These are phyloP conservation scores for Crucihimalaya himalaica DNA, from an alignment of 345 rosid genomes.

Conservation along the genomic window DNA sequence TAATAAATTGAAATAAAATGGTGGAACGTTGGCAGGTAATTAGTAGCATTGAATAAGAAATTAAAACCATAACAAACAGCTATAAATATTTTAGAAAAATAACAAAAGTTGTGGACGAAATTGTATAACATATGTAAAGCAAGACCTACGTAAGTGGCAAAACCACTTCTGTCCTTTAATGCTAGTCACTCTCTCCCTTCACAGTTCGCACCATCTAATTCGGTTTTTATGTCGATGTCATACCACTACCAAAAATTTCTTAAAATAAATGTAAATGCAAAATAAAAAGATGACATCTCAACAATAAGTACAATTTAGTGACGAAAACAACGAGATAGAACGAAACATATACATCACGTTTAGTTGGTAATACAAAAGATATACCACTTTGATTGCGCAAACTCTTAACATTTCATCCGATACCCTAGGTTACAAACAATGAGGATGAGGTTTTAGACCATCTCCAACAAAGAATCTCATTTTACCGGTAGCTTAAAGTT, in stretches of 20 bases:
- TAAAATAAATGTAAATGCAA: not conserved
- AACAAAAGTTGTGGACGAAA: conserved; percentile 7
- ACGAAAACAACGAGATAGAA: not conserved
- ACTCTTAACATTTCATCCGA: too few species aligned
- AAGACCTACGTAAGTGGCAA: not conserved
- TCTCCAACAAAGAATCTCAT: too few species aligned
- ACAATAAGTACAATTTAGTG: not conserved
- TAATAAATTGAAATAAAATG: not conserved
- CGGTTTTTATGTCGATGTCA: not conserved
- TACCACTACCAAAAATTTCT: not conserved
- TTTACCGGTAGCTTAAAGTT: too few species aligned
- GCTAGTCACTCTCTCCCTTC: not conserved
- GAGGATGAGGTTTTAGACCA: too few species aligned
- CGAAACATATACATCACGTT: not conserved
- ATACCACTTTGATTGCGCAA: not conserved
- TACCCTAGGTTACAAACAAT: too few species aligned
- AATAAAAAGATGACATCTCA: not conserved
- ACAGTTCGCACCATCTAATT: conserved; percentile 9
- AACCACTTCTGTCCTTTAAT: not conserved
- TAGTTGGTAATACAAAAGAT: not conserved
- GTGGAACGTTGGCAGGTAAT: conserved; percentile 15
- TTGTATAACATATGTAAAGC: not conserved
- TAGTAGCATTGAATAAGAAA: conserved; percentile 18
- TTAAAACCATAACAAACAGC: conserved; percentile 10
- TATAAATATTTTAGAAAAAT: not conserved